A percentile compares a stretch with the other conserved stretches of the same genome.
Evolutionary conservation across 1,284 basidiomycete genomes (phyloP).

Genomic region (Jaminaea rosea): DNA sequence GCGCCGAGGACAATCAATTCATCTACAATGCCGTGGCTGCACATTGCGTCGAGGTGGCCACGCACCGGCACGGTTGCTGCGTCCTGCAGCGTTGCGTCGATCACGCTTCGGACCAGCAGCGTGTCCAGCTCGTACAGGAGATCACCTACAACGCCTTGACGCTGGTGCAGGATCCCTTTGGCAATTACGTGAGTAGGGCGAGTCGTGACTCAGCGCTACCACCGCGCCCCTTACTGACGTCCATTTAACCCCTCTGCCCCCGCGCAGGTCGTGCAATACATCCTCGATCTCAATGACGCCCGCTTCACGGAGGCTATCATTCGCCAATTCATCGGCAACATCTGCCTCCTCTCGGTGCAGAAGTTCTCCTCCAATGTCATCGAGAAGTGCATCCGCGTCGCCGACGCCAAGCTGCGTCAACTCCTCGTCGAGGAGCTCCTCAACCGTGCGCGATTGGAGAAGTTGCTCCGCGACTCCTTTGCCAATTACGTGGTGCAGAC

Average conservation of each 20-base stretch:
- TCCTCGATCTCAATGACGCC: constrained; percentile 93
- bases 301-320: constrained; percentile 96
- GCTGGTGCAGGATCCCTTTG: constrained; percentile 96
- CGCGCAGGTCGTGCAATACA: constrained; percentile 96
- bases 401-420: constrained; percentile 86
- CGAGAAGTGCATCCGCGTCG: constrained; percentile 95
- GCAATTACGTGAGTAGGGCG: too few relatives aligned
- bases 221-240: too few relatives aligned
- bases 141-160: constrained; percentile 97
- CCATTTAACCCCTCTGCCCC: too few relatives aligned
- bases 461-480: constrained; percentile 67
- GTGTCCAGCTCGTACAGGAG: constrained; percentile 93
- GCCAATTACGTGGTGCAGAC: constrained; percentile 48
- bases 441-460: constrained; percentile 87
- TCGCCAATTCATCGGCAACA: constrained; percentile 93
- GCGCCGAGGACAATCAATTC: constrained; percentile 98
- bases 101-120: constrained; percentile 90
- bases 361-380: constrained; percentile 96
- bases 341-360: constrained; percentile 93
- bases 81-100: constrained; percentile 97
- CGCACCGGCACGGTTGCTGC: constrained; percentile 97
- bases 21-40: constrained; percentile 99
- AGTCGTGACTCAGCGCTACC: too few relatives aligned
- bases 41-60: constrained; percentile 98
- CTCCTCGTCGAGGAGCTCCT: constrained; percentile 90